Evolutionary conservation across 1,284 basidiomycete genomes (phyloP).

Genomic region (Papiliotrema terrestris): DNA sequence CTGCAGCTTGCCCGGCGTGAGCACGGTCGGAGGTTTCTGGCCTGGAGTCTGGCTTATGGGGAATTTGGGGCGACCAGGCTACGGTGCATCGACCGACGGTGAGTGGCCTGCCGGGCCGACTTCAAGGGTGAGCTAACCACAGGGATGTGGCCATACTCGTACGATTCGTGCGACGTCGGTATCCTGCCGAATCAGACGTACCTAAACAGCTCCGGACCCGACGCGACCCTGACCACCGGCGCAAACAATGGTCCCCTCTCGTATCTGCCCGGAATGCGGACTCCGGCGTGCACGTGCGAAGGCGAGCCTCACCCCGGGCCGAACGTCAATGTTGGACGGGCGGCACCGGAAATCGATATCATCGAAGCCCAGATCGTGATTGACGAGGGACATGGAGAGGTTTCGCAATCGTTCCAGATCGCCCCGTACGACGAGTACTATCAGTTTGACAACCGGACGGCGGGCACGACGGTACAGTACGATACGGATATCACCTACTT

Average conservation of each 20-base stretch:
- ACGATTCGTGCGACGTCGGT: conserved; percentile 43
- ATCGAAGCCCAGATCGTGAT: conserved; percentile 57
- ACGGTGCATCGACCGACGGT: conserved; percentile 70
- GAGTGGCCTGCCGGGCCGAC: conserved; percentile 50
- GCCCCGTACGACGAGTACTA: conserved; percentile 63
- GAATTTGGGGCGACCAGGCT: conserved; percentile 51
- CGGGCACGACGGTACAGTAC: conserved; percentile 37
- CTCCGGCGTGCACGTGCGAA: conserved; percentile 54
- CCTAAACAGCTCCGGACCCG: conserved; percentile 43
- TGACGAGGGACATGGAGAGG: conserved; percentile 11
- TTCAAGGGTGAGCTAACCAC: background rate
- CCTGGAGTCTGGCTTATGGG: conserved; percentile 54
- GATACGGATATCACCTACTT: conserved; percentile 55
- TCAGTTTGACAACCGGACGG: conserved; percentile 56
- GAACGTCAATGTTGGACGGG: conserved; percentile 53
- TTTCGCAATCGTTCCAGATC: conserved; percentile 33
- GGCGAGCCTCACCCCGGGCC: conserved; percentile 66
- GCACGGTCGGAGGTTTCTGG: conserved; percentile 51
- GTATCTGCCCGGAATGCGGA: conserved; percentile 54
- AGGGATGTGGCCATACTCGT: conserved; percentile 52
- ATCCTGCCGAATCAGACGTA: conserved; percentile 49
- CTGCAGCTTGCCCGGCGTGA: conserved; percentile 40
- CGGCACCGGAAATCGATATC: conserved; percentile 65
- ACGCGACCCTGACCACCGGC: conserved; percentile 42
- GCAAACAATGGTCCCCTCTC: conserved; percentile 35